Conservation (phyloP, 345 rosid genomes). For the Boechera divaricarpa region DNA sequence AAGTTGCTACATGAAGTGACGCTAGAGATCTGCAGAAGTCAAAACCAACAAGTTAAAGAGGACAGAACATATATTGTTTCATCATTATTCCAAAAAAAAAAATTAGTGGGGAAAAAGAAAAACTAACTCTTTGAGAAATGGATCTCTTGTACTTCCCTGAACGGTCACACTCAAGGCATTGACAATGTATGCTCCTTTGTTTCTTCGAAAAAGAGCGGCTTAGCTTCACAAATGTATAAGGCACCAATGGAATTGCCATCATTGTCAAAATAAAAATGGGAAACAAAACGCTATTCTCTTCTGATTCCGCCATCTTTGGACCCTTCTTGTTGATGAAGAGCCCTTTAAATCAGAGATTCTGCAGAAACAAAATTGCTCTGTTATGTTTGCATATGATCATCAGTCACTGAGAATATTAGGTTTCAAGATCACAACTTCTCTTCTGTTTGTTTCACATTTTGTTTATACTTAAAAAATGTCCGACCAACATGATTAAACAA, state of each 20-base stretch:
- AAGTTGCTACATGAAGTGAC: slow-evolving; percentile 86
- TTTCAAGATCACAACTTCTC: neutral
- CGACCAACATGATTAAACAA: slow-evolving; percentile 18
- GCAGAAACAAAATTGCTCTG: neutral
- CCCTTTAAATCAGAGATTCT: slow-evolving; percentile 29
- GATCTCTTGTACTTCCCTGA: slow-evolving; percentile 91
- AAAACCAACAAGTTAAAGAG: slow-evolving; percentile 22
- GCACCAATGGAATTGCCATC: slow-evolving; percentile 88
- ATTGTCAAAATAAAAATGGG: slow-evolving; percentile 94
- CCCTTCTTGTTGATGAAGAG: slow-evolving; percentile 38
- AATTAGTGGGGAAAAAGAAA: neutral
- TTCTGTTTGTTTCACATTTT: slow-evolving; percentile 2
- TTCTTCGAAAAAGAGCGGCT: slow-evolving; percentile 73
- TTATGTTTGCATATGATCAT: neutral
- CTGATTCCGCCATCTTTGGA: slow-evolving; percentile 70
- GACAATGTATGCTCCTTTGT: slow-evolving; percentile 70
- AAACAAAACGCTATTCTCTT: slow-evolving; percentile 78
- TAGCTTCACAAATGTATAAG: slow-evolving; percentile 73
- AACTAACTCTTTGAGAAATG: slow-evolving; percentile 67
- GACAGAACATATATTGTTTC: neutral
- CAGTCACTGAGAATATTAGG: neutral
- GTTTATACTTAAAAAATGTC: neutral
- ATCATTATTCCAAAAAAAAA: neutral
- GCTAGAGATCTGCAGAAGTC: slow-evolving; percentile 67
- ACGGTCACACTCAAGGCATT: slow-evolving; percentile 72